Evolutionary conservation across 1,284 basidiomycete species (phyloP).

Genomic region (Farysia itapuensis): DNA sequence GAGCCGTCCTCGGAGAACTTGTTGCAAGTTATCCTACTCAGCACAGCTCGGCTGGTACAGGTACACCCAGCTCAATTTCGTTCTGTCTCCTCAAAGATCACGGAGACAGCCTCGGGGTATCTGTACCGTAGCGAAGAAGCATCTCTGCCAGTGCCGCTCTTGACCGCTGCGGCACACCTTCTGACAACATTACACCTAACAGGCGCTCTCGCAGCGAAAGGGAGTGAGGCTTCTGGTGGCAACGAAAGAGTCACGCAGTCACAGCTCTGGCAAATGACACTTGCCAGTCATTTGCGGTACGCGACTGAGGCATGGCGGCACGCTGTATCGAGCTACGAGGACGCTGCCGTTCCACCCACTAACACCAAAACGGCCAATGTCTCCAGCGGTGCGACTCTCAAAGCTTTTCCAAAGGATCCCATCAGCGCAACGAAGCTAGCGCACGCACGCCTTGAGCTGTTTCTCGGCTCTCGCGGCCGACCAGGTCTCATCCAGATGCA

Average conservation of each 20-base stretch:
- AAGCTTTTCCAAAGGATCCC: constrained; percentile 15
- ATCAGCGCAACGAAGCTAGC: constrained; percentile 18
- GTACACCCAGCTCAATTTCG: constrained; percentile 35
- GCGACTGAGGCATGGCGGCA: constrained; percentile 16
- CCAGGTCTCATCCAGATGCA: constrained; percentile 21
- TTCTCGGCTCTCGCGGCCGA: constrained; percentile 22
- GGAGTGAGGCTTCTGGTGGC: constrained; percentile 24
- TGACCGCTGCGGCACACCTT: constrained; percentile 15
- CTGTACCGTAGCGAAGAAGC: constrained; percentile 19
- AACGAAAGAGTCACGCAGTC: constrained; percentile 31
- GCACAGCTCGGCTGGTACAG: constrained; percentile 16
- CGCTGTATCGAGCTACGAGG: constrained; percentile 23
- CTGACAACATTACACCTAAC: constrained; percentile 42
- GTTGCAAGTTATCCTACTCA: constrained; percentile 11
- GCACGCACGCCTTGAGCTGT: constrained; percentile 12
- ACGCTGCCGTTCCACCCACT: background rate
- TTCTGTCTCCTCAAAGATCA: constrained; percentile 25
- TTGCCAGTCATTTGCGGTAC: constrained; percentile 16
- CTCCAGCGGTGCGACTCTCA: background rate
- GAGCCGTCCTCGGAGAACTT: constrained; percentile 2
- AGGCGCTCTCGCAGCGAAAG: constrained; percentile 28
- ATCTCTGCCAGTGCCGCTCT: constrained; percentile 4
- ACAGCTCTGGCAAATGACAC: constrained; percentile 42
- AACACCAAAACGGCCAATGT: background rate
- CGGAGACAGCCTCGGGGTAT: constrained; percentile 16